Percentiles rank a stretch among this genome's conserved stretches.
Evolutionary conservation across 108 stramenopile species (phyloP).

Genomic region (Skeletonema costatum): DNA sequence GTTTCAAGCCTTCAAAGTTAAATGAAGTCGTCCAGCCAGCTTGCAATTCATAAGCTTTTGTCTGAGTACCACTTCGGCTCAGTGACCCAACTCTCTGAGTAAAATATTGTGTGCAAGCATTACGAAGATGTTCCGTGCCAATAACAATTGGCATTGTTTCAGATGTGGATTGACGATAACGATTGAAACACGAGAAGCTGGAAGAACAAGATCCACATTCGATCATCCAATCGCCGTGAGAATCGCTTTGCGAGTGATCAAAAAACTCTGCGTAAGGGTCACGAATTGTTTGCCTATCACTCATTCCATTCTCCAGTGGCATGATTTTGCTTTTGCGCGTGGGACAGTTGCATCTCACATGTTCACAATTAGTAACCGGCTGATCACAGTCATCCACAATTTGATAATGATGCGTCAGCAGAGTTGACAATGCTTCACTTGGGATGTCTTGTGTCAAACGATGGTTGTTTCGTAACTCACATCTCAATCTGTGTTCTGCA

Average conservation of each 20-base stretch:
- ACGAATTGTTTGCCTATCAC: slow-evolving; percentile 28
- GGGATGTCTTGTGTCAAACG: not conserved
- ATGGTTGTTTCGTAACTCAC: slow-evolving; percentile 9
- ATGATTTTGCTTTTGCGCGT: slow-evolving; percentile 19
- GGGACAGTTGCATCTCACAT: slow-evolving; percentile 6
- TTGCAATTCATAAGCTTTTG: slow-evolving; percentile 12
- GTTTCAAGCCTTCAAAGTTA: slow-evolving; percentile 20
- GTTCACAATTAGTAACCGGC: not conserved
- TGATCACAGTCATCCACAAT: not conserved
- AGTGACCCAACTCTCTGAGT: slow-evolving; percentile 9
- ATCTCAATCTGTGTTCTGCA: slow-evolving; percentile 24
- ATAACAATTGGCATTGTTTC: slow-evolving; percentile 23
- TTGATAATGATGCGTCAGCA: slow-evolving; percentile 24
- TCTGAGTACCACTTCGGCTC: not conserved
- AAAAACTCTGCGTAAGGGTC: slow-evolving; percentile 86
- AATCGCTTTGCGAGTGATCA: slow-evolving; percentile 60
- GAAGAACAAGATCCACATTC: slow-evolving; percentile 31
- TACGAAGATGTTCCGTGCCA: slow-evolving; percentile 21
- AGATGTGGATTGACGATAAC: not conserved
- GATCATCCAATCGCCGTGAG: slow-evolving; percentile 9
- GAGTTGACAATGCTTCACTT: not conserved
- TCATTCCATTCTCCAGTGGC: slow-evolving; percentile 4
- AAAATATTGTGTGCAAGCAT: slow-evolving; percentile 41
- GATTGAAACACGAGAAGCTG: slow-evolving; percentile 13
- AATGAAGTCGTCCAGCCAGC: slow-evolving; percentile 36